phyloP scores from a whole-genome alignment of 257 asterid genomes.

The Mentha longifolia region DNA sequence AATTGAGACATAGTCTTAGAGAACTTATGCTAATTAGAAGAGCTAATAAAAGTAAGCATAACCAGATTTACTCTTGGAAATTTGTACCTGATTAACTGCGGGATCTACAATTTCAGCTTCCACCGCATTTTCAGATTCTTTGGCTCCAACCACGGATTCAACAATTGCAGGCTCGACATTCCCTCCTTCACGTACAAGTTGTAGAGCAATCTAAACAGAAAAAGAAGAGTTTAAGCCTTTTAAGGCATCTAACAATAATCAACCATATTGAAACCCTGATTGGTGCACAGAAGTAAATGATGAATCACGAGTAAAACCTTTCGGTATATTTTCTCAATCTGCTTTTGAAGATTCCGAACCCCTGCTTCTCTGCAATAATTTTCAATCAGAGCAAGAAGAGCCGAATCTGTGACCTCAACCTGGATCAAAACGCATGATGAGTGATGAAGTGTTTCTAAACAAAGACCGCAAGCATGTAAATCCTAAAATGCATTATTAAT shows the following conservation, averaged over 20 bases:
- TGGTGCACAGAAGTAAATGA: background rate
- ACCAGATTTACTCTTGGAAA: slow-evolving; percentile 41
- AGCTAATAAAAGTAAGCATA: background rate
- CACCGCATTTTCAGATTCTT: slow-evolving; percentile 40
- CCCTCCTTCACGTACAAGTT: slow-evolving; percentile 76
- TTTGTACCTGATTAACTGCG: slow-evolving; percentile 40
- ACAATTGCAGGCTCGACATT: slow-evolving; percentile 37
- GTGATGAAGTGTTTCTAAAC: slow-evolving; percentile 27
- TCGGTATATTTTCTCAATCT: slow-evolving; percentile 95
- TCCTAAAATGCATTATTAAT: background rate
- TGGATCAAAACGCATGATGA: slow-evolving; percentile 39
- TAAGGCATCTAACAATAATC: slow-evolving; percentile 9
- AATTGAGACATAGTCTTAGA: background rate
- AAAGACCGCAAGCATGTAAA: background rate
- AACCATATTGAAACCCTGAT: slow-evolving; percentile 6
- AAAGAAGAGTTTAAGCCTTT: background rate
- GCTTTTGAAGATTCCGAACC: slow-evolving; percentile 98
- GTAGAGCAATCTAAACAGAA: slow-evolving; percentile 74
- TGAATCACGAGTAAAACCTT: slow-evolving; percentile 53
- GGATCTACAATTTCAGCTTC: slow-evolving; percentile 64
- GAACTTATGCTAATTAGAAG: slow-evolving; percentile 15
- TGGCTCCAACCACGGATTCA: slow-evolving; percentile 38
- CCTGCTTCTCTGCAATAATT: slow-evolving; percentile 99
- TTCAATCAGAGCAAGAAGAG: slow-evolving; percentile 90
- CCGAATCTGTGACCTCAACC: slow-evolving; percentile 94